Conservation (phyloP, 2,329 filamentous ascomycete genomes). For the Botrytis paeoniae region DNA sequence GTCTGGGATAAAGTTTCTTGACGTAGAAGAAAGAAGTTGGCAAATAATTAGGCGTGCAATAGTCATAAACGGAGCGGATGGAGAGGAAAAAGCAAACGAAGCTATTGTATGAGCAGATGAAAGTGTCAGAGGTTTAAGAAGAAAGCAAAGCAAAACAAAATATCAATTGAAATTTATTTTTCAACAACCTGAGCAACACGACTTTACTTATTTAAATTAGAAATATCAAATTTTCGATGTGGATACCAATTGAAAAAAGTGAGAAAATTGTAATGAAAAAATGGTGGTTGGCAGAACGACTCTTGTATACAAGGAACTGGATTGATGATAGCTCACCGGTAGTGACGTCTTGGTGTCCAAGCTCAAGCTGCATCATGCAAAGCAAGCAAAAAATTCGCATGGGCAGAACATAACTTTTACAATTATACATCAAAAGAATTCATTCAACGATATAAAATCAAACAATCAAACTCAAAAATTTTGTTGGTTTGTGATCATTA, state of each 20-base stretch:
- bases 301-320: neutral
- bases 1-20: neutral
- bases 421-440: neutral
- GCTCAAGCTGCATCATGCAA: conserved; percentile 14
- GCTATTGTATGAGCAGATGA: neutral
- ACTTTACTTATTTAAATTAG: neutral
- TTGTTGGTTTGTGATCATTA: neutral
- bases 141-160: neutral
- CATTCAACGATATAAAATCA: neutral
- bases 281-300: conserved; percentile 8
- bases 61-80: neutral
- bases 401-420: neutral
- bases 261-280: neutral
- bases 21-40: neutral
- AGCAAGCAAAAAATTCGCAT: conserved; percentile 7
- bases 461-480: neutral
- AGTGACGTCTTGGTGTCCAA: conserved; percentile 14
- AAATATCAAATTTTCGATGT: neutral
- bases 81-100: neutral
- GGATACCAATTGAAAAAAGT: neutral
- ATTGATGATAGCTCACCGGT: conserved; percentile 6
- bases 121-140: neutral
- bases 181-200: neutral
- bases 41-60: neutral
- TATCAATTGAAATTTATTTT: neutral